phyloP scores from a whole-genome alignment of 139 green algal species.

The Raphidocelis subcapitata region DNA sequence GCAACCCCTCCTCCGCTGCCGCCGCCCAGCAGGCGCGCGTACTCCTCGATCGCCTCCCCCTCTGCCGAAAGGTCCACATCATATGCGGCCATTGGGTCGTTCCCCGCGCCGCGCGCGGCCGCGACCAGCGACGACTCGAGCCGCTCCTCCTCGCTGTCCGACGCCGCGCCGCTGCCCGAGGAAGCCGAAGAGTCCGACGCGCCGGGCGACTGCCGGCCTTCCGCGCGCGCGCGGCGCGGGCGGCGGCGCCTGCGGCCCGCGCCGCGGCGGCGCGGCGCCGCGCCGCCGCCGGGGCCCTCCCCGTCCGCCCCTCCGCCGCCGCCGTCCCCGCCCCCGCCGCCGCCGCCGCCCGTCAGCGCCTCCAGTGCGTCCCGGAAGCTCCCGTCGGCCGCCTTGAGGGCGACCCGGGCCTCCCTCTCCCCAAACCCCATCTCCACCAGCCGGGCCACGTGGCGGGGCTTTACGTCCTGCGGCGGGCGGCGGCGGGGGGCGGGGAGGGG shows the following conservation, averaged over 20 bases:
- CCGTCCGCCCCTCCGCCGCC: neutral
- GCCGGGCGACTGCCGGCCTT: neutral
- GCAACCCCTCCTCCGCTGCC: too few species aligned
- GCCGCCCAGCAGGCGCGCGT: constrained; percentile 41
- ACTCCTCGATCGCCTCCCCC: constrained; percentile 53
- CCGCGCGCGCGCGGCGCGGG: too few species aligned
- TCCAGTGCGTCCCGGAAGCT: constrained; percentile 3
- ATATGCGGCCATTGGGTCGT: constrained; percentile 55
- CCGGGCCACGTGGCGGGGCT: neutral
- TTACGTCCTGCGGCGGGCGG: constrained; percentile 16
- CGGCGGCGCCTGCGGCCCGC: neutral
- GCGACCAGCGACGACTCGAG: constrained; percentile 40
- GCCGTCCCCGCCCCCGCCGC: neutral
- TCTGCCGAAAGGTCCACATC: constrained; percentile 66
- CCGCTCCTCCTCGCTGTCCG: constrained; percentile 26
- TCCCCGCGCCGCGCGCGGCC: constrained; percentile 21
- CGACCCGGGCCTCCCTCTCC: constrained; percentile 18
- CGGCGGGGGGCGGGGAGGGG: too few species aligned
- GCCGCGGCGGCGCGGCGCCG: neutral
- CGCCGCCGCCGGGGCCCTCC: constrained; percentile 7
- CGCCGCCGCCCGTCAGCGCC: constrained; percentile 1
- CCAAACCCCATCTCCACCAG: constrained; percentile 18
- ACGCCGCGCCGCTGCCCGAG: neutral
- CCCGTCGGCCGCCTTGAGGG: constrained; percentile 11
- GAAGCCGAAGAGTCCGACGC: too few species aligned